A percentile compares a stretch with the other conserved stretches of the same genome.
Evolutionary conservation across 2,329 filamentous ascomycete genomes (phyloP).

Genomic region (Ampelomyces quisqualis): DNA sequence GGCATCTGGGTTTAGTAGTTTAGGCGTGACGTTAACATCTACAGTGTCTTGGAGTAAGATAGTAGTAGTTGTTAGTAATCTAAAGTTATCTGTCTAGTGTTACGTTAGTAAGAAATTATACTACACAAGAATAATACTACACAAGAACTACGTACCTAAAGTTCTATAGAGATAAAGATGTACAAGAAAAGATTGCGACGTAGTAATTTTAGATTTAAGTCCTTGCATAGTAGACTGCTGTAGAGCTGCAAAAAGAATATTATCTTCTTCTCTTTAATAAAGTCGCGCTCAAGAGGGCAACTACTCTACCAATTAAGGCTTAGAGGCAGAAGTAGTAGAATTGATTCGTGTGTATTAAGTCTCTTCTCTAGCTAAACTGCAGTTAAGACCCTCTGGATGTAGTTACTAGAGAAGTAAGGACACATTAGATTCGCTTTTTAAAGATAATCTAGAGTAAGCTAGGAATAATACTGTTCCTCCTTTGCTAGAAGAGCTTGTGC

Average conservation of each 20-base stretch:
- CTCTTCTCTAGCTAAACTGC: conserved; percentile 1
- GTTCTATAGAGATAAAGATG: conserved; percentile 9
- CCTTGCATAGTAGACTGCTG: background rate
- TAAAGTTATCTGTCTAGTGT: conserved; percentile 6
- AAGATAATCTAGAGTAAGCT: conserved; percentile 15
- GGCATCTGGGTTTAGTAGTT: conserved; percentile 4
- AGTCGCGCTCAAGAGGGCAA: conserved; percentile 8
- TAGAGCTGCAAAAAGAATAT: conserved; percentile 12
- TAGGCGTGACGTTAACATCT: conserved; percentile 2
- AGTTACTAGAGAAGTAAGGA: conserved; percentile 3
- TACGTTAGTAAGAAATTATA: conserved; percentile 5
- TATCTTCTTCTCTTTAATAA: conserved; percentile 9
- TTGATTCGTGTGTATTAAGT: background rate
- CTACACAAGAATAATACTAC: no score
- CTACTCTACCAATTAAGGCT: conserved; percentile 5
- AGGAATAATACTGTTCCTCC: conserved; percentile 4
- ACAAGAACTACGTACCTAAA: conserved; percentile 4
- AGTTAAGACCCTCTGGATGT: conserved; percentile 9
- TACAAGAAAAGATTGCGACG: conserved; percentile 8
- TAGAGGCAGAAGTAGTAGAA: conserved; percentile 2
- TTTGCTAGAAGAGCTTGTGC: conserved; percentile 6
- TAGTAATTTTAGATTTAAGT: conserved; percentile 7
- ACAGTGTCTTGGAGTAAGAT: conserved; percentile 4
- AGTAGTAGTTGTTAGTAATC: conserved; percentile 4
- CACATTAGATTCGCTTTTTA: conserved; percentile 12